Conservation (phyloP, 345 rosid genomes). For the Eucalyptus curtisii region DNA sequence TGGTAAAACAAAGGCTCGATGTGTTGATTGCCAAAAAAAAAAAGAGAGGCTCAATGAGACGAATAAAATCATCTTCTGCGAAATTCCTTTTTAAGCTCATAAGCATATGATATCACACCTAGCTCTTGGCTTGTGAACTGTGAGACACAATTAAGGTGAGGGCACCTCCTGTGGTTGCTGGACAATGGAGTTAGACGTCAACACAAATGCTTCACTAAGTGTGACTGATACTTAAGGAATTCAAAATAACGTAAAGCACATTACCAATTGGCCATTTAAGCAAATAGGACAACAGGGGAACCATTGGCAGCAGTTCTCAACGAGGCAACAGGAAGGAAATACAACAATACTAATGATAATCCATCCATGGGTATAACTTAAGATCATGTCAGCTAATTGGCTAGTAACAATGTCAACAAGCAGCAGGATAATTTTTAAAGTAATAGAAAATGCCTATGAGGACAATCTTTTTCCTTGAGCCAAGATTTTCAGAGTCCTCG, state of each 20-base stretch:
- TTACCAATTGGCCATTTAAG: neutral
- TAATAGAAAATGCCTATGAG: neutral
- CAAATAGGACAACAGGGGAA: neutral
- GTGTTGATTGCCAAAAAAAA: neutral
- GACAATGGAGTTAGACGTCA: neutral
- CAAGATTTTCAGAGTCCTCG: neutral
- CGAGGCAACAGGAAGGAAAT: neutral
- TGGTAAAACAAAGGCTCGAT: neutral
- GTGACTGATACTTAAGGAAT: neutral
- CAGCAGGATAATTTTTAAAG: neutral
- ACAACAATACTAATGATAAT: neutral
- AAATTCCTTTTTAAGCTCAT: neutral
- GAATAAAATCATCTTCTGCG: neutral
- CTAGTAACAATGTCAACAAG: neutral
- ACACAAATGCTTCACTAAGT: neutral
- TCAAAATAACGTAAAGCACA: neutral
- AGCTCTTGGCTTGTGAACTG: neutral
- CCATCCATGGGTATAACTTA: neutral
- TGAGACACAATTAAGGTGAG: neutral
- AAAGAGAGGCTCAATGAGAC: neutral
- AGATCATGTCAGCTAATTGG: neutral
- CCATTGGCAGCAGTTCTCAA: neutral
- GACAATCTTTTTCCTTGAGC: neutral
- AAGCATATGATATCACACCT: neutral
- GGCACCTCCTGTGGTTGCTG: neutral